Conservation (phyloP, 495 filamentous ascomycete species). For the Talaromyces thailandensis region DNA sequence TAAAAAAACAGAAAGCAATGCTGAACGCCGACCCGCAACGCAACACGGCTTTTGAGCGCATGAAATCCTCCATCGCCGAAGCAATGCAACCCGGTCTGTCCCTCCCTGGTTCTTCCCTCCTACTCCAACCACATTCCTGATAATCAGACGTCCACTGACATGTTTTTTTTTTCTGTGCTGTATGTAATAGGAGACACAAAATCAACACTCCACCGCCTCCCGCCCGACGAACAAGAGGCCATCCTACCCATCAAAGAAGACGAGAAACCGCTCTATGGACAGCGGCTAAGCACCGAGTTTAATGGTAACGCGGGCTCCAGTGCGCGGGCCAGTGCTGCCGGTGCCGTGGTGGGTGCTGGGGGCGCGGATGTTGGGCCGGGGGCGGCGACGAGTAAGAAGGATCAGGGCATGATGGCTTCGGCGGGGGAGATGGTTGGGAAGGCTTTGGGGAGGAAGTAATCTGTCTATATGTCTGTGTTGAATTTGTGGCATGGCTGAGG, state of each 20-base stretch:
- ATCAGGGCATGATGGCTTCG: not conserved
- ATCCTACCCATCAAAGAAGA: not conserved
- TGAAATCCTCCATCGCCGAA: slow-evolving; percentile 9
- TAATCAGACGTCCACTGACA: not conserved
- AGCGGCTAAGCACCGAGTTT: not conserved
- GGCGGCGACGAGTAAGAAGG: not conserved
- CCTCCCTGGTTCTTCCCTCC: not conserved
- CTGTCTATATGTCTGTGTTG: not conserved
- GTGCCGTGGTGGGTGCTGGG: not conserved
- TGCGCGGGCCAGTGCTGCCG: not conserved
- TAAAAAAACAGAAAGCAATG: not conserved
- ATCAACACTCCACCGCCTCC: slow-evolving; percentile 18
- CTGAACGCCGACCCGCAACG: not conserved
- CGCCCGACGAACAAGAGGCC: slow-evolving; percentile 9
- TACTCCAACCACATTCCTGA: not conserved
- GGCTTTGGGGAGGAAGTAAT: slow-evolving; percentile 1
- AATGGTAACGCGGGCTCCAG: not conserved
- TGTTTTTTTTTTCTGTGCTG: not conserved
- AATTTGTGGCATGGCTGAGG: no score
- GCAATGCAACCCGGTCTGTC: slow-evolving; percentile 20
- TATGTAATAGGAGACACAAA: slow-evolving; percentile 16
- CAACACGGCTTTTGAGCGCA: not conserved
- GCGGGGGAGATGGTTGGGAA: not conserved
- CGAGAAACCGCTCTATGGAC: slow-evolving; percentile 1
- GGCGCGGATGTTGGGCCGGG: not conserved